Base-by-base conservation (phyloP, 768 basidiomycete genomes). In the Neoboletus brunneissimus region DNA sequence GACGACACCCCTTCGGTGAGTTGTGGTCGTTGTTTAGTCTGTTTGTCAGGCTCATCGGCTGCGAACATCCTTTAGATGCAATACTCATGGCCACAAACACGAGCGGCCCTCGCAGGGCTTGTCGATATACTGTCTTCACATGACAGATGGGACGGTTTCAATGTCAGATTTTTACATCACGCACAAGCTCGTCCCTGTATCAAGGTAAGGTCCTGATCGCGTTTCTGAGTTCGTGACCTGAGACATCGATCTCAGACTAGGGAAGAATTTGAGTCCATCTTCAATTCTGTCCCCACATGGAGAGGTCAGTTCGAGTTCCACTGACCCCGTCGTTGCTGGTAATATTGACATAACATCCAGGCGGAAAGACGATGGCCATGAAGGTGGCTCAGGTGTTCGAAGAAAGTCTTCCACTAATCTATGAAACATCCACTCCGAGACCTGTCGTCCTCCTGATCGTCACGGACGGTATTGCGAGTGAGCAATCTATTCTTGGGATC, bases 1-100 rank as follows among this genome's bases (percentile, higher is more conserved):
- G 67, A 67, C 35, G 67, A 67, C 51, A 57, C 53, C 15, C 29
- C 49, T 23, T 61, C 66, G 12, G 67, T 68, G 44, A 50, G 64
- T 48, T 6, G 13, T 7, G 1, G 32, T 38, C 10, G 9, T 16
- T 20, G 5, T 23, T 7, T 3, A 3, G 20, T 32, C 20, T 5
- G 12, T 34, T 32, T 8, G 31, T 10, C 9, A n/a, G 47, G 22
- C 43, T 56, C 50, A 60, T 7, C 6, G 1, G 15, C 18, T 18
- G 11, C 4, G 40, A 20, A 25, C 16, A 22, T 7, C 22, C n/a
- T 38, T 12, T 40, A 67, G 66, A 67, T 67, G 66, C 57, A 55
- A 56, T 18, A 31, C 31, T 54, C 61, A 0, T 67, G 66, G 66
- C 20, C 57, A 15, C 66, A 67, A 42, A 54, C 67, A 20, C 57